Base-by-base conservation (phyloP, 352 stramenopile genomes). In the Phytophthora cryptogea region DNA sequence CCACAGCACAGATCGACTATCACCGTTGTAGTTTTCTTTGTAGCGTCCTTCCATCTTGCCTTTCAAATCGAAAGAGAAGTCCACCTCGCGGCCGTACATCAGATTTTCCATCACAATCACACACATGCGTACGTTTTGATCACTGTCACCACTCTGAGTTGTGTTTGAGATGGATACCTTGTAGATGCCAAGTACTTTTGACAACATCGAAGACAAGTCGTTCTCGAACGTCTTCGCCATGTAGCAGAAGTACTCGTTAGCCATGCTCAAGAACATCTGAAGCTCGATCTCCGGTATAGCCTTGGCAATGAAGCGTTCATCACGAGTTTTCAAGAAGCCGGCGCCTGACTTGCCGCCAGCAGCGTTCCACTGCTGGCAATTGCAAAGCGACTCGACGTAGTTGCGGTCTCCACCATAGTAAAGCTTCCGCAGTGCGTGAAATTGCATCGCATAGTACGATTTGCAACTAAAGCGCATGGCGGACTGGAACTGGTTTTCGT, bases 31-130 rank as follows among this genome's bases (percentile, higher is more conserved):
- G 17, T 63, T 58, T 14, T 74, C 66, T 47, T 80, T 88, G 59
- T 89, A 94, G 23, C 87, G 82, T 26, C 87, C 87, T 63, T 96
- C 85, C 65, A 96, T 86, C 48, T 96, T 96, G 27, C 87, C 87
- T 63, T 96, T 96, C 23, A 96, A 67, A 54, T 96, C 87, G 40
- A 94, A 96, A 7, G 82, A 90, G 35, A 89, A 90, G 59, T 92
- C 85, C 51, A 96, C 83, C 37, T 94, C 79, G 33, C 87, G 85
- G 13, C 85, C 85, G 43, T 96, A 96, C 47, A 90, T 80, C 28
- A 96, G 65, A 63, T 96, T 96, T 44, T 96, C 87, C 85, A 94
- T 96, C 10, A 94, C 87, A 26, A 96, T 72, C 23, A 96, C 78
- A 52, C 84, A 94, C 82, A 94, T 92, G 49, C 83, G 90, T 5